Evolutionary conservation across 805 yeast species (phyloP).

Genomic region (Lachancea lanzarotensis): DNA sequence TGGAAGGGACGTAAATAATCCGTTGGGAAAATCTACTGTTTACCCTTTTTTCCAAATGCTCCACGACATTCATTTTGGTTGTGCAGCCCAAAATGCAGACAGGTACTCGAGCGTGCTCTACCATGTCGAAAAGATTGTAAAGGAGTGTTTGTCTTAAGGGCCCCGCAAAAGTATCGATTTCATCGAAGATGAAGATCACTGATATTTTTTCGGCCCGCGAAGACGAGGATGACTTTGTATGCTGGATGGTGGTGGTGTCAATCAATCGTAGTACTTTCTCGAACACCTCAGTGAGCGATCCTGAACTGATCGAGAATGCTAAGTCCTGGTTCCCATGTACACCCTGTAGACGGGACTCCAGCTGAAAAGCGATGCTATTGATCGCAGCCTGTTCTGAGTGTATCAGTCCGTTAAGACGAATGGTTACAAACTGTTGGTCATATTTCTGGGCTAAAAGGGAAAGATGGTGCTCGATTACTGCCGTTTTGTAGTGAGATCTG

Average conservation of each 20-base stretch:
- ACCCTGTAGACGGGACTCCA: slow-evolving; percentile 45
- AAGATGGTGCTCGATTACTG: slow-evolving; percentile 54
- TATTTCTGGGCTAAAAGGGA: slow-evolving; percentile 36
- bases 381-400: slow-evolving; percentile 75
- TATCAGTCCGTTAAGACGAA: slow-evolving; percentile 61
- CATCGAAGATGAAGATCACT: slow-evolving; percentile 74
- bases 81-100: slow-evolving; percentile 78
- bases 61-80: slow-evolving; percentile 67
- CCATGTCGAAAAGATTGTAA: slow-evolving; percentile 81
- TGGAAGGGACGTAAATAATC: slow-evolving; percentile 52
- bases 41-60: slow-evolving; percentile 84
- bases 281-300: slow-evolving; percentile 55
- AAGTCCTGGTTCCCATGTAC: slow-evolving; percentile 21
- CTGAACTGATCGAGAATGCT: slow-evolving; percentile 37
- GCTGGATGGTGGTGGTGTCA: slow-evolving; percentile 30
- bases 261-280: slow-evolving; percentile 48
- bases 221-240: slow-evolving; percentile 8
- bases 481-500: slow-evolving; percentile 67
- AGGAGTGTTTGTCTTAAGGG: slow-evolving; percentile 73
- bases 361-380: slow-evolving; percentile 77
- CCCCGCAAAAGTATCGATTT: slow-evolving; percentile 70
- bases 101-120: slow-evolving; percentile 65
- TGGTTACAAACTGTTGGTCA: slow-evolving; percentile 48
- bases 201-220: slow-evolving; percentile 38
- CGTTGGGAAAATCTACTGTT: slow-evolving; percentile 84